A percentile compares a stretch with the other conserved stretches of the same genome.
phyloP scores from a whole-genome alignment of 2,329 filamentous ascomycete species.

The Phyllosticta citrichinensis region DNA sequence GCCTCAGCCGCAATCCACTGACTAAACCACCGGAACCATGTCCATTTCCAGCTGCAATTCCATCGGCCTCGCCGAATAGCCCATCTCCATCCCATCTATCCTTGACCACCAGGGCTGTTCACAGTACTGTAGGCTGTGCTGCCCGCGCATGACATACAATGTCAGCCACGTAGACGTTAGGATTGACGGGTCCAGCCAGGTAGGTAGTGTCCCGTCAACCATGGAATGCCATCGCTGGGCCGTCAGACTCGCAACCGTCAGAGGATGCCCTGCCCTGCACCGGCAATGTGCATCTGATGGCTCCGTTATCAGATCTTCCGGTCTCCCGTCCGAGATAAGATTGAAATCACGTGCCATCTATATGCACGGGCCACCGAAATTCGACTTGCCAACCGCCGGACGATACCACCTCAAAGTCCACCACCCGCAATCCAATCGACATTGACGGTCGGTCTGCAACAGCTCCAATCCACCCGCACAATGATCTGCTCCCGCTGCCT shows the following conservation, averaged over 20 bases:
- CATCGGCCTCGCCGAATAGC: too few relatives aligned
- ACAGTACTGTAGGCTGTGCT: too few relatives aligned
- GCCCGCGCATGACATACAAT: too few relatives aligned
- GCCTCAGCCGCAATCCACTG: not conserved
- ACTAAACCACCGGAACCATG: not conserved
- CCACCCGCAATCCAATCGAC: not conserved
- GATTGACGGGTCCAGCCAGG: too few relatives aligned
- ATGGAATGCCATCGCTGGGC: too few relatives aligned
- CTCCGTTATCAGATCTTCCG: not conserved
- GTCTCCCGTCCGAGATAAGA: not conserved
- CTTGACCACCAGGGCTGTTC: too few relatives aligned
- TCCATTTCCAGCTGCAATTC: too few relatives aligned
- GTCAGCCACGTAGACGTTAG: too few relatives aligned
- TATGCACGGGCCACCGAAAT: constrained; percentile 11
- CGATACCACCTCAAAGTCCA: not conserved
- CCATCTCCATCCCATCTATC: too few relatives aligned
- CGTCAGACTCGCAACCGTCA: too few relatives aligned
- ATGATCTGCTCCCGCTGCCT: constrained; percentile 32
- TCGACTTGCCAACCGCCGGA: constrained; percentile 19
- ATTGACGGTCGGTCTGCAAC: not conserved
- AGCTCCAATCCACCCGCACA: constrained; percentile 5
- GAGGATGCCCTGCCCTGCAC: too few relatives aligned
- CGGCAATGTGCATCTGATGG: not conserved
- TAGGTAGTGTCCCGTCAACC: too few relatives aligned
- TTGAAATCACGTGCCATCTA: not conserved